Base-by-base conservation (phyloP, 2,329 filamentous ascomycete genomes). In the Ilyonectria mors-panacis region DNA sequence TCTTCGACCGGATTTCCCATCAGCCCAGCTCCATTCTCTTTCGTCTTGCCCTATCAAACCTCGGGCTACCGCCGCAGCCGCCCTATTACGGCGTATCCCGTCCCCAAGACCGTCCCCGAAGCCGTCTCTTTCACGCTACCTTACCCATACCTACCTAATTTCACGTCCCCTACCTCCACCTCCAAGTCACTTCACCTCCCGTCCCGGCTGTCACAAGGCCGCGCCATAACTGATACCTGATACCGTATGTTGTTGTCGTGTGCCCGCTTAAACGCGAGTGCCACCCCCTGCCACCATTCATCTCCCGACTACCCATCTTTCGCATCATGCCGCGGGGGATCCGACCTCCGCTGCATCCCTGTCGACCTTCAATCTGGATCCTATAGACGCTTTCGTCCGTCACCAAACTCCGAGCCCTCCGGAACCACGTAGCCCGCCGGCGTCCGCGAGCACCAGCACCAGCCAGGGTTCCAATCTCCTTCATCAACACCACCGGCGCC, bases 291-390 rank as follows among this genome's bases (percentile, higher is more conserved):
- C 39, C 55, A 70, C 67, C 59, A 69, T 73, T 73, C 71, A 72
- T 73, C 61, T 69, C 74, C 70, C 63, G 69, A 73, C 63, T 67
- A 63, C 37, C 57, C 66, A 59, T 48, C 55, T 59, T 76, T 74
- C 70, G 74, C 81, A 85, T 79, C 76, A 90, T 90, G 88, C 85
- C 83, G 88, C 83, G 85, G 78, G 77, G 79, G 87, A 87, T 85
- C 81, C 77, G 72, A 75, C 79, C 86, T 88, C 88, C 86, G 84
- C 86, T 84, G 86, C 85, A 85, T 80, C 80, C 77, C 73, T 80
- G 75, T 76, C 75, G 70, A 75, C 76, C 74, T 80, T 85, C 86
- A 88, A 81, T 79, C 85, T 90, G 88, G 88, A 90, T 86, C 79
- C 86, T 77, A 82, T 86, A 86, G 80, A 83, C 63, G 74, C 75